phyloP scores from a whole-genome alignment of 192 early-diverging fungal genomes.

The Entomortierella parvispora region DNA sequence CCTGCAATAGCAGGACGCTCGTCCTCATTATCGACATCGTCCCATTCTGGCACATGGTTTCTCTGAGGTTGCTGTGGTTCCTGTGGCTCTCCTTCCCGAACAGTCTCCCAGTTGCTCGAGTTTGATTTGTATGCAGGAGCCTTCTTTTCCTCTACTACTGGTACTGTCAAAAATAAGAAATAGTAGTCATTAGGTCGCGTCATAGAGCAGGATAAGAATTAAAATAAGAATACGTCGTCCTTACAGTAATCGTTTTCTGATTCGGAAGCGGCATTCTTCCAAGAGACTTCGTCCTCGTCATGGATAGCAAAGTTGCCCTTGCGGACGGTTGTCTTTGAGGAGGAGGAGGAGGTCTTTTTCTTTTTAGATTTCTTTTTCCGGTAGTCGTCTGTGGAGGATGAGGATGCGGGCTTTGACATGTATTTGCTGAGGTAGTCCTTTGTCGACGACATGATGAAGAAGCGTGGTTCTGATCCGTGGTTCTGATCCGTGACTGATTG shows the following conservation, averaged over 20 bases:
- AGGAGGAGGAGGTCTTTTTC: too few species aligned
- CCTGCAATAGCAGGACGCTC: conserved; percentile 46
- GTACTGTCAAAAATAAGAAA: conserved; percentile 12
- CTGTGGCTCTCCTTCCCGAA: conserved; percentile 39
- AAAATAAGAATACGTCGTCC: background rate
- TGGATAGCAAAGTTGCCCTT: conserved; percentile 49
- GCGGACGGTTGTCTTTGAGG: conserved; percentile 2
- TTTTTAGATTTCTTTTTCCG: too few species aligned
- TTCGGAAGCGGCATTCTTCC: conserved; percentile 38
- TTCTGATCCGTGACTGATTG: too few species aligned
- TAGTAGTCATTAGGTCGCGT: too few species aligned
- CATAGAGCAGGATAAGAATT: too few species aligned
- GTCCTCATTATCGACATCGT: conserved; percentile 50
- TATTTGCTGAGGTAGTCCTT: too few species aligned
- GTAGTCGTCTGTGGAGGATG: too few species aligned
- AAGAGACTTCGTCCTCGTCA: conserved; percentile 47
- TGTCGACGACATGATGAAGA: too few species aligned
- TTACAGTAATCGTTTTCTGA: conserved; percentile 30
- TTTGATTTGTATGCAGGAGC: conserved; percentile 30
- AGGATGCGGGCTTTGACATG: too few species aligned
- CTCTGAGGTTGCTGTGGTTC: conserved; percentile 34
- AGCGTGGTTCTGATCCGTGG: too few species aligned
- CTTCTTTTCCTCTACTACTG: conserved; percentile 26
- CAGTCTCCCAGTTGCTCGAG: conserved; percentile 41
- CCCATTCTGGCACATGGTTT: conserved; percentile 47